A percentile compares a stretch with the other conserved stretches of the same genome.
These are phyloP conservation scores for Cyclotella sp. DNA, from an alignment of 108 stramenopile species.

Conservation along the genomic window DNA sequence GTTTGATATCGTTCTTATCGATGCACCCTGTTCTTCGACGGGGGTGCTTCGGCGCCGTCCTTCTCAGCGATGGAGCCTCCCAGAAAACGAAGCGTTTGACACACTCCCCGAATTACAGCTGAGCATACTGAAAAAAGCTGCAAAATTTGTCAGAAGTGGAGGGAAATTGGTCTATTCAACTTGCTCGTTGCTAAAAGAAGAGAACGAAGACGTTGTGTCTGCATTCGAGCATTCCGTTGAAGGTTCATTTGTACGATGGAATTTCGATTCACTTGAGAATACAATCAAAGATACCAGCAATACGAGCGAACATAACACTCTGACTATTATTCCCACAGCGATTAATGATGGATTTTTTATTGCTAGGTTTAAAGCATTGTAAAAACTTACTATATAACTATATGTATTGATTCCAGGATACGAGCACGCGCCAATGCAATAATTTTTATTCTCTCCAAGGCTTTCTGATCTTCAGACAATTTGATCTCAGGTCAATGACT, in stretches of 20 bases:
- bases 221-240: constrained; percentile 41
- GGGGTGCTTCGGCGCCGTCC: constrained; percentile 58
- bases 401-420: too few species aligned
- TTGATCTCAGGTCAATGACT: constrained; percentile 35
- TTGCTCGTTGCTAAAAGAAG: constrained; percentile 52
- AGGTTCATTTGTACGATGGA: constrained; percentile 32
- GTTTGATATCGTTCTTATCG: constrained; percentile 58
- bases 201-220: constrained; percentile 50
- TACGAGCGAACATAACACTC: constrained; percentile 9
- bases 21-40: constrained; percentile 59
- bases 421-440: too few species aligned
- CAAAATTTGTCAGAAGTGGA: constrained; percentile 40
- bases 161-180: constrained; percentile 59
- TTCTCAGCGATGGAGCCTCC: constrained; percentile 55
- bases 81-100: constrained; percentile 27
- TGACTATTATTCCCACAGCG: constrained; percentile 37
- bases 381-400: too few species aligned
- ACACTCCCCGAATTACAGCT: constrained; percentile 44
- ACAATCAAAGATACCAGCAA: background rate
- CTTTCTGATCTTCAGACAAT: constrained; percentile 78
- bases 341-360: constrained; percentile 62
- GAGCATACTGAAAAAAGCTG: constrained; percentile 45
- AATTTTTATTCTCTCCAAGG: constrained; percentile 75
- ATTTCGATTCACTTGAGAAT: constrained; percentile 16
- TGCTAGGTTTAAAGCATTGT: constrained; percentile 38